phyloP scores from a whole-genome alignment of 2,329 filamentous ascomycete species.

The Fusarium sp. region DNA sequence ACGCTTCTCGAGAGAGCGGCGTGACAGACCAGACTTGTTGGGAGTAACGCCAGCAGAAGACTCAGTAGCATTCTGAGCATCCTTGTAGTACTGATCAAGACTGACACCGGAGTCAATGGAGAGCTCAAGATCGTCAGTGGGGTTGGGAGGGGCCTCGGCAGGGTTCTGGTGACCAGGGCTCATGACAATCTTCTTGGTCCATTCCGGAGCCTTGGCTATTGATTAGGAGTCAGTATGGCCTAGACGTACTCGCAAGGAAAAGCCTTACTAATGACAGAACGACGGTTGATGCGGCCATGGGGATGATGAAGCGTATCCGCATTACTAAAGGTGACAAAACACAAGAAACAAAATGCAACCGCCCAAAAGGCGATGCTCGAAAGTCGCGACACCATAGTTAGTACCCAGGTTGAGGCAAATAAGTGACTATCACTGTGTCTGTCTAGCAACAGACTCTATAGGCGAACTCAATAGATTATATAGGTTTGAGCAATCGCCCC shows the following conservation, averaged over 20 bases:
- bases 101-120: background rate
- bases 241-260: background rate
- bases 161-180: slow-evolving; percentile 19
- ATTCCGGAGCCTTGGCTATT: slow-evolving; percentile 10
- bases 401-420: background rate
- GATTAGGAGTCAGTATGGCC: background rate
- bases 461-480: background rate
- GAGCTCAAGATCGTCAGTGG: slow-evolving; percentile 7
- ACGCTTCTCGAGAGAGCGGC: slow-evolving; percentile 10
- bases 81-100: slow-evolving; percentile 10
- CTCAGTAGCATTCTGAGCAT: slow-evolving; percentile 6
- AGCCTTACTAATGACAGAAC: slow-evolving; percentile 9
- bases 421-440: background rate
- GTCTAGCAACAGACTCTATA: background rate
- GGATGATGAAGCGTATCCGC: background rate
- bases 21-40: background rate
- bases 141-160: background rate
- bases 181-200: slow-evolving; percentile 4
- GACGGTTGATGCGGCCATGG: background rate
- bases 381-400: background rate
- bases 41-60: background rate
- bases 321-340: background rate
- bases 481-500: background rate
- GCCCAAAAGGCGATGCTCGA: slow-evolving; percentile 4
- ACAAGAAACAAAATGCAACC: slow-evolving; percentile 2